These are phyloP conservation scores for Paramecium bursaria DNA, from an alignment of 73 alveolate genomes.

Conservation along the genomic window DNA sequence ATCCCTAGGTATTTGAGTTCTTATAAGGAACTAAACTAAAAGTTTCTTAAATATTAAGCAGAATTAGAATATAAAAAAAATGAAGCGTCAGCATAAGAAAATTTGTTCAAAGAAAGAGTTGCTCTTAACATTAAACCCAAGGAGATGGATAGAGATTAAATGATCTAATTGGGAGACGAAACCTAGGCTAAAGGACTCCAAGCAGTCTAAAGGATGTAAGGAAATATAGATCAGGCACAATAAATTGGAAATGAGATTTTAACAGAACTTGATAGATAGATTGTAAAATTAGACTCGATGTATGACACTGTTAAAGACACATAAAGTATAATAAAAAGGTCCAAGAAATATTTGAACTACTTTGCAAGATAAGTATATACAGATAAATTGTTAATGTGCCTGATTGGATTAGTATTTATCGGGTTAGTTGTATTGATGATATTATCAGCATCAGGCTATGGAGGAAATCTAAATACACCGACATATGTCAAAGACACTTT, in stretches of 20 bases:
- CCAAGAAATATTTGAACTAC: slow-evolving; percentile 43
- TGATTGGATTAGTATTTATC: slow-evolving; percentile 30
- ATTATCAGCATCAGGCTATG: slow-evolving; percentile 61
- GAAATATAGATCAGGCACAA: not conserved
- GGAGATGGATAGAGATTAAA: slow-evolving; percentile 41
- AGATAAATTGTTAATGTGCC: slow-evolving; percentile 63
- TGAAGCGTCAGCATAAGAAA: slow-evolving; percentile 53
- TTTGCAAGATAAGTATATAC: slow-evolving; percentile 67
- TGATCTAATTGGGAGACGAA: slow-evolving; percentile 35
- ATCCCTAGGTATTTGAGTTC: not conserved
- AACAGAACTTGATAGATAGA: slow-evolving; percentile 56
- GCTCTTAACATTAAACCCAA: not conserved
- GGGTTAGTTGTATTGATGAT: slow-evolving; percentile 50
- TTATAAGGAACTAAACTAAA: not conserved
- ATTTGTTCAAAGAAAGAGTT: slow-evolving; percentile 57
- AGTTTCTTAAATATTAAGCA: slow-evolving; percentile 6
- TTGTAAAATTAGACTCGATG: slow-evolving; percentile 55
- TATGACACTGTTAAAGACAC: slow-evolving; percentile 63
- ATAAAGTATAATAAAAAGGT: slow-evolving; percentile 44
- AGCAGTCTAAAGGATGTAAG: not conserved
- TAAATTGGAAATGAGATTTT: slow-evolving; percentile 50
- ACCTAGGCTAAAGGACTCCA: not conserved
- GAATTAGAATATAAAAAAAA: slow-evolving; percentile 64
- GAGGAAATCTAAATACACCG: too few species aligned
- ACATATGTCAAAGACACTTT: too few species aligned